Conservation (phyloP, 1,284 basidiomycete species). For the Tilletiopsis washingtonensis region DNA sequence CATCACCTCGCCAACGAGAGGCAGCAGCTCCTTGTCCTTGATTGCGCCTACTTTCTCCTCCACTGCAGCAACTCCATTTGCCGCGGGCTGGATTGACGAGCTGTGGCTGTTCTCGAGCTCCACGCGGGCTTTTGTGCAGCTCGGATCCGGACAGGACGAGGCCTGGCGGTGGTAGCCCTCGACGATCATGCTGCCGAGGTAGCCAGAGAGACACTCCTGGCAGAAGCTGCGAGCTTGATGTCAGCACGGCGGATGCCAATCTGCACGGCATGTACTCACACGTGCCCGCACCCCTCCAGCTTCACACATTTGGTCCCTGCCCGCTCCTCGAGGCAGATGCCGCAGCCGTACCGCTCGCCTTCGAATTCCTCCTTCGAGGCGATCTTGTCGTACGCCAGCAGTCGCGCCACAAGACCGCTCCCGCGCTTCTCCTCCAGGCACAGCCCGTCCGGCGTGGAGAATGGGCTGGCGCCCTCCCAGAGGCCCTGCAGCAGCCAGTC, state of each 20-base stretch:
- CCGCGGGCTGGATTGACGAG: no score
- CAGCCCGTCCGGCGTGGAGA: neutral
- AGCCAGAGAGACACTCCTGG: slow-evolving; percentile 8
- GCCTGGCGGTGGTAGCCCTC: slow-evolving; percentile 10
- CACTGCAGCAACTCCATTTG: neutral
- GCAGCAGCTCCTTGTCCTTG: slow-evolving; percentile 1
- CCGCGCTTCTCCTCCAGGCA: neutral
- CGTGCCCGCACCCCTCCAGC: slow-evolving; percentile 6
- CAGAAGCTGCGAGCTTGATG: no score
- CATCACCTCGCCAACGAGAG: slow-evolving; percentile 6
- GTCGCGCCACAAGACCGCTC: neutral
- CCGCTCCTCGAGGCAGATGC: slow-evolving; percentile 11
- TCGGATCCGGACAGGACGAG: slow-evolving; percentile 10
- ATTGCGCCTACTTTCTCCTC: neutral
- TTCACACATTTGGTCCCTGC: slow-evolving; percentile 6
- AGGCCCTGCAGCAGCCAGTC: slow-evolving; percentile 7
- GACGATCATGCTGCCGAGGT: slow-evolving; percentile 5
- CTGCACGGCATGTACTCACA: no score
- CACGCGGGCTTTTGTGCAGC: slow-evolving; percentile 5
- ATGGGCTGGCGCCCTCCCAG: slow-evolving; percentile 1
- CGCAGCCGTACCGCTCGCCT: slow-evolving; percentile 8
- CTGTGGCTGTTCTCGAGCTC: neutral
- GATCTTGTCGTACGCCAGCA: slow-evolving; percentile 5
- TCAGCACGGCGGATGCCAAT: no score
- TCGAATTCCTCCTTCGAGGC: slow-evolving; percentile 6